Evolutionary conservation across 2,329 filamentous ascomycete species (phyloP), one percentile per base, ranked within the genome.

Genomic region (Fusarium multiceps): DNA sequence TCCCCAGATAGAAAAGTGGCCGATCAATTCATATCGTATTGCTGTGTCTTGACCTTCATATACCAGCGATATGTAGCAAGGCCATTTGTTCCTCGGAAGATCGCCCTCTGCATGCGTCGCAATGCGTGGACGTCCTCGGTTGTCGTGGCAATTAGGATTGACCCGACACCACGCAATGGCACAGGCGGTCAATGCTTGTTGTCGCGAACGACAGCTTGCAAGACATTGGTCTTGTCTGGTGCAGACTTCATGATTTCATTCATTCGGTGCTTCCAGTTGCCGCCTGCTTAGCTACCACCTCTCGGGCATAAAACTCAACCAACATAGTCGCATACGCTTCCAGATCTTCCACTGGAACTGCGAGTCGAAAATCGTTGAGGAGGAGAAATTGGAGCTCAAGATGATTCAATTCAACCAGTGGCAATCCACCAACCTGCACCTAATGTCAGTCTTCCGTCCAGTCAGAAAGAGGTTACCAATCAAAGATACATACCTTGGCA

Each of bases 271-370:
- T 40, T 14, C 55, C 53, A 58, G 69, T 50, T 46, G 57, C 69
- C 14, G 66, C 49, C 55, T 72, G 71, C 54, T 75, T 75, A 6
- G 73, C 71, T 27, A 97, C 88, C 18, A 98, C 91, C 79, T 99
- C 96, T 56, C 95, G 87, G 1, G 94, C 95, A 77, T 98, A 99
- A 77, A 98, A 99, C 77, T 98, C 95, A 18, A 99, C 96, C 14
- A 99, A 85, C 95, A 98, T 98, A 2, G 96, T 99, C 7, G 94
- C 96, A 75, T 99, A 99, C 1, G 94, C 93, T 80, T 99, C 96
- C 63, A 99, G 88, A 76, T 98, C 95, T 82, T 98, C 96, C 16
- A 98, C 92, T 0, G 95, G 92, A 12, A 99, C 92, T 4, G 93
- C 93, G 18, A 99, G 89, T 63, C 95, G 90, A 79, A 99, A 99